Evolutionary conservation across 2,329 filamentous ascomycete species (phyloP), one percentile per base, ranked within the genome.

Genomic region (Corinectria fuckeliana): DNA sequence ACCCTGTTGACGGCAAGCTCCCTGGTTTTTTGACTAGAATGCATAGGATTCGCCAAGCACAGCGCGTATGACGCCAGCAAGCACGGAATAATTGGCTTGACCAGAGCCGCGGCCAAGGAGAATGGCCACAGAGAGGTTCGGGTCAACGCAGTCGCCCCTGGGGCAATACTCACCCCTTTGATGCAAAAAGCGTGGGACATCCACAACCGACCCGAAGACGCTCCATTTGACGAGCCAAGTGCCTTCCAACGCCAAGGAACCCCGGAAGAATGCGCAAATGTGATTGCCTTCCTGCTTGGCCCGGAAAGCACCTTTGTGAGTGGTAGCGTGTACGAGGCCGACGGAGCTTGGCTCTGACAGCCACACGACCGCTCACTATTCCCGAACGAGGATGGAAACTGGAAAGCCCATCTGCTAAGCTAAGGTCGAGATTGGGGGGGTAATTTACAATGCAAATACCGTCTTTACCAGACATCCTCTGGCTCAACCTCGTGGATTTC

Each of bases 401-500:
- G 21, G 49, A 42, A 52, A 30, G 20, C 28, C 48, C 42, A 13
- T n/a, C 20, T 36, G 34, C 34, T 20, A 38, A 50, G 36, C 18
- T 44, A 21, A 63, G 89, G 92, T 1, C 90, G 45, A 32, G 32
- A 34, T 28, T 23, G n/a, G 32, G 58, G 51, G 25, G 18, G 20
- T 32, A 39, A 13, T 50, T 58, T 49, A 32, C 26, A 34, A 60
- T 54, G 8, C 10, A 14, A 18, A 50, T 23, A 51, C 55, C 39
- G 28, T 36, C 50, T 47, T 72, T 65, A 93, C 88, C 91, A 97
- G 51, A 99, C 93, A 78, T 97, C 92, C 61, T 91, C 88, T 2
- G 93, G 92, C 48, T 85, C 81, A 23, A 99, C 93, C 68, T 85
- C 83, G 73, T 91, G 88, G 58, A 87, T 82, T 80, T 95, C 91